Conservation (phyloP, 2,329 filamentous ascomycete genomes). For the Talaromyces sp. region DNA sequence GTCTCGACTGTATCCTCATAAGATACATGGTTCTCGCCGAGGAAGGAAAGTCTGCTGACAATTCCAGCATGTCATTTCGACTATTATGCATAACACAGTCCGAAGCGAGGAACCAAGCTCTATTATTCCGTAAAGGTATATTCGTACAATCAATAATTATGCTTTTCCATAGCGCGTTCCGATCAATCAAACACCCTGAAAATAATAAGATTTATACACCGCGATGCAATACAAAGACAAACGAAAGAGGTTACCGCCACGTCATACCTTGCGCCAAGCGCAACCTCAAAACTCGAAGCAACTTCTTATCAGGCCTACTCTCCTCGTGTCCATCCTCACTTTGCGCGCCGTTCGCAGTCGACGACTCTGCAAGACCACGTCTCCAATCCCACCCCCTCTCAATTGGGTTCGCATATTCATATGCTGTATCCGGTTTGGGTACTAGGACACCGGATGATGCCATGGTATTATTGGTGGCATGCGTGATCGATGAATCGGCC, state of each 20-base stretch:
- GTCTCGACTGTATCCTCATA: neutral
- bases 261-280: slow-evolving; percentile 17
- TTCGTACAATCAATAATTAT: neutral
- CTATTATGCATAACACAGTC: neutral
- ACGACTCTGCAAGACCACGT: slow-evolving; percentile 53
- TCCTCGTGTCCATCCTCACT: slow-evolving; percentile 6
- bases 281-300: slow-evolving; percentile 65
- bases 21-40: no score
- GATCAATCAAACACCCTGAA: neutral
- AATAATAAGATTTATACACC: neutral
- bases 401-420: slow-evolving; percentile 23
- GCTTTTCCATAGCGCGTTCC: neutral
- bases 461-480: slow-evolving; percentile 4
- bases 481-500: slow-evolving; percentile 45
- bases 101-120: neutral
- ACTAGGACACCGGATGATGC: slow-evolving; percentile 48
- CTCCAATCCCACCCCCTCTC: slow-evolving; percentile 72
- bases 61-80: neutral
- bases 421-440: slow-evolving; percentile 26
- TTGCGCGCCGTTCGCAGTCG: slow-evolving; percentile 47
- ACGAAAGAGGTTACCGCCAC: neutral
- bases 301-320: slow-evolving; percentile 9
- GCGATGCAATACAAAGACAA: neutral
- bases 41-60: neutral
- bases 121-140: neutral